Base-by-base conservation (phyloP, 306 rosid species). In the Datisca glomerata region DNA sequence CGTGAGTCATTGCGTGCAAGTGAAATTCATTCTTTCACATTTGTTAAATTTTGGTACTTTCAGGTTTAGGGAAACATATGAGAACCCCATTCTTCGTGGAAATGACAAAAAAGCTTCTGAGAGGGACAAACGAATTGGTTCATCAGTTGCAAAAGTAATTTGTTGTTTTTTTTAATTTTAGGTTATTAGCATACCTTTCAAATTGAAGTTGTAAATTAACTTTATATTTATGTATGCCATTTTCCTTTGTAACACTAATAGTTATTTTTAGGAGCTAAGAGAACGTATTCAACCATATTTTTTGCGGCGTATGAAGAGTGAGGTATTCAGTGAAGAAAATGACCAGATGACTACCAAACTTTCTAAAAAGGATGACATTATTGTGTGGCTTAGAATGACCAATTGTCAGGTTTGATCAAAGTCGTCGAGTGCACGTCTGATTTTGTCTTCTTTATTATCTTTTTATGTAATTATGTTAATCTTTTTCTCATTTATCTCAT, bases 331-430 rank as follows among this genome's bases (percentile, higher is more conserved):
- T 57, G 79, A 86, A 67, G 87, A 73, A 45, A 53, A 67, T 17
- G 47, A 71, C 11, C 56, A 76, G 56, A 54, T 63, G 43, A 49
- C 64, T 8, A 44, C 80, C 36, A 76, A 77, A 49, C 82, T 87
- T 45, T 87, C 96, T 47, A 67, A 65, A 47, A 87, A 87, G 78
- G 68, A 43, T 38, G 96, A 87, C 62, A 70, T 87, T 31, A 82
- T 87, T 12, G 93, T 87, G 58, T 82, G 96, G 94, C 82, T 87
- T 50, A 70, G 69, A 53, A 39, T 82, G 62, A 79, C 93, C 40
- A 64, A 59, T 64, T 51, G 75, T 45, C 96, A 87, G 96, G 96
- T 87, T 43, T 15, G 62, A 49, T 55, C 9, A 41, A 13, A 37
- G n/a, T n/a, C n/a, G n/a, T n/a, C n/a, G n/a, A n/a, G n/a, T n/a